Evolutionary conservation across 2,329 filamentous ascomycete species (phyloP), one percentile per base, ranked within the genome.

Genomic region (Fusarium sp.): DNA sequence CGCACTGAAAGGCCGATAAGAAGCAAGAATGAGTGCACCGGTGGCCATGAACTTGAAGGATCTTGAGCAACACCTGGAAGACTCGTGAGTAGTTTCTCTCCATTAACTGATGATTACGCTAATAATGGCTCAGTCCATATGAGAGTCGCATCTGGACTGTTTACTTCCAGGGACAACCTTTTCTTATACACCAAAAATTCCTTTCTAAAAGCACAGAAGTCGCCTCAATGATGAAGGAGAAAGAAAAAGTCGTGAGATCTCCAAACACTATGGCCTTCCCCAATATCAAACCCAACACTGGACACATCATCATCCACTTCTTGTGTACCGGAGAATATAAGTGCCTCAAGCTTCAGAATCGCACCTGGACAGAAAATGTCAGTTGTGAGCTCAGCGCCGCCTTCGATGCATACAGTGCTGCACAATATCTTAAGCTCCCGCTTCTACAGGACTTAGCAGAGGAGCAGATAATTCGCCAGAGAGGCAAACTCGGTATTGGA

Each of bases 261-360:
- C 19, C 19, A 19, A 19, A 19, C 19, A 26, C 9, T 13, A n/a
- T 15, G 8, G 9, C 15, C 6, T 19, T 46, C 3, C 3, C 24
- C 5, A 35, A 46, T 7, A 40, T 53, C 19, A 7, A 34, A 4
- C 28, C 32, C 35, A 15, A 32, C 3, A 34, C 32, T 7, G 48
- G 47, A 13, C 53, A 57, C 43, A 42, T 35, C n/a, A 7, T 35
- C n/a, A 15, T 35, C 9, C 34, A 35, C 13, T 35, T 35, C n/a
- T 8, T 35, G 7, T 35, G 9, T 15, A 15, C n/a, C 15, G 34
- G 34, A 19, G 40, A 5, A 0, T 62, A 65, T 8, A 26, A 49
- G 3, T 54, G 36, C 2, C 45, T 51, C 6, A 45, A 28, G 1
- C 48, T 41, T 3, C 13, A 40, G n/a, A 38, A 25, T 25, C 10